phyloP scores from a whole-genome alignment of 169 alveolate species.

The Babesia bigemina region DNA sequence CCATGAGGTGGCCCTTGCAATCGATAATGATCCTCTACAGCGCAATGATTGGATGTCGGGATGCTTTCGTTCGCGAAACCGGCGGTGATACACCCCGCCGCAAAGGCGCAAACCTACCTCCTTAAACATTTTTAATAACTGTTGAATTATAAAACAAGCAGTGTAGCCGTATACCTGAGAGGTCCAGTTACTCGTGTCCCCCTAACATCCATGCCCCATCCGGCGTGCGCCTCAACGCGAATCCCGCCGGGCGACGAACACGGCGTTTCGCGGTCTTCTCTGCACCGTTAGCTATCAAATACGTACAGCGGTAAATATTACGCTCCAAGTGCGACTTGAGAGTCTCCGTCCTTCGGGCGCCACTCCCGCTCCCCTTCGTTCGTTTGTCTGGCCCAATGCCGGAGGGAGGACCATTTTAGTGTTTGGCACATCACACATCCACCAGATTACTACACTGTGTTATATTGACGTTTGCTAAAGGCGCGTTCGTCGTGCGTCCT shows the following conservation, averaged over 20 bases:
- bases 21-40: slow-evolving; percentile 87
- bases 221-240: slow-evolving; percentile 16
- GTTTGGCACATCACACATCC: too few relatives aligned
- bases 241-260: neutral
- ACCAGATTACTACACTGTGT: too few relatives aligned
- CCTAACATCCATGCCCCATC: slow-evolving; percentile 38
- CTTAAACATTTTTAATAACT: slow-evolving; percentile 62
- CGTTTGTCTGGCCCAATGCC: too few relatives aligned
- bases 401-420: too few relatives aligned
- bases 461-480: too few relatives aligned
- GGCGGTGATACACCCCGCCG: neutral
- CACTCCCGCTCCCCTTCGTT: too few relatives aligned
- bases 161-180: neutral
- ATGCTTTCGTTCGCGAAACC: neutral
- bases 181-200: slow-evolving; percentile 7
- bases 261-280: too few relatives aligned
- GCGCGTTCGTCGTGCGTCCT: too few relatives aligned
- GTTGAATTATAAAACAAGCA: slow-evolving; percentile 10
- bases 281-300: too few relatives aligned
- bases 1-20: slow-evolving; percentile 97
- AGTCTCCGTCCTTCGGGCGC: too few relatives aligned
- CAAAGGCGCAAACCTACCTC: slow-evolving; percentile 39
- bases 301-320: too few relatives aligned
- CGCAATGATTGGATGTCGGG: slow-evolving; percentile 11
- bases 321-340: too few relatives aligned